A percentile compares a stretch with the other conserved stretches of the same genome.
phyloP scores from a whole-genome alignment of 352 stramenopile species.

The Phytophthora chlamydospora region DNA sequence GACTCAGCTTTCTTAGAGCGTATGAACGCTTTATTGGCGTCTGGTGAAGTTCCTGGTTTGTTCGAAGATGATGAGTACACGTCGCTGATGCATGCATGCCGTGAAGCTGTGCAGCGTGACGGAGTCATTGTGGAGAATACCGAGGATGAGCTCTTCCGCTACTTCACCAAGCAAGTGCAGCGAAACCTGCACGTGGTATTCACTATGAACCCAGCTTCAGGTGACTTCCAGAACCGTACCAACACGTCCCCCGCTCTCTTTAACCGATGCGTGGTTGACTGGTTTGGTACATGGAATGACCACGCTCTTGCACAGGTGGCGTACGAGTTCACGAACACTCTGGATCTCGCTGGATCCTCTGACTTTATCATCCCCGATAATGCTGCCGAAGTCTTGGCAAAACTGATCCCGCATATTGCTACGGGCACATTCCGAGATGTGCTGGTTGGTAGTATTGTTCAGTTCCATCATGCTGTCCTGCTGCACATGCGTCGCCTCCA shows the following conservation, averaged over 20 bases:
- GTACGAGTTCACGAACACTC: constrained; percentile 96
- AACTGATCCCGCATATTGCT: constrained; percentile 73
- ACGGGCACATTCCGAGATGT: constrained; percentile 79
- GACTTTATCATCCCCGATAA: constrained; percentile 61
- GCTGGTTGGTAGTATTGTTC: constrained; percentile 84
- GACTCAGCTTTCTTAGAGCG: constrained; percentile 99
- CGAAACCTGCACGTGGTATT: constrained; percentile 99
- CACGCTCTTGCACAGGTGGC: constrained; percentile 98
- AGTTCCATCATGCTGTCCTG: constrained; percentile 88
- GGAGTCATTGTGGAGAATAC: constrained; percentile 92
- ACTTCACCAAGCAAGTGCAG: constrained; percentile 99
- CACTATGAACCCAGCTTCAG: constrained; percentile 99
- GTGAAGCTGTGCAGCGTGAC: constrained; percentile 94
- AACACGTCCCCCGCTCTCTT: constrained; percentile 99
- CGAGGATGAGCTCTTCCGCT: constrained; percentile 95
- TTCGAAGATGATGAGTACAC: constrained; percentile 99
- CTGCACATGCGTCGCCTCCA: constrained; percentile 86
- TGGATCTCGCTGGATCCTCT: constrained; percentile 94
- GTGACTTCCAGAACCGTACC: constrained; percentile 96
- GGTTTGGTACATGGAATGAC: constrained; percentile 99
- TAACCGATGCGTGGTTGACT: constrained; percentile 99
- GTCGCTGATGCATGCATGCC: constrained; percentile 95
- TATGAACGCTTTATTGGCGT: constrained; percentile 99
- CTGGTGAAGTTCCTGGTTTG: constrained; percentile 99
- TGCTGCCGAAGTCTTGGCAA: constrained; percentile 55